phyloP scores from a whole-genome alignment of 805 yeast species.

The Starmerella sirachaensis region DNA sequence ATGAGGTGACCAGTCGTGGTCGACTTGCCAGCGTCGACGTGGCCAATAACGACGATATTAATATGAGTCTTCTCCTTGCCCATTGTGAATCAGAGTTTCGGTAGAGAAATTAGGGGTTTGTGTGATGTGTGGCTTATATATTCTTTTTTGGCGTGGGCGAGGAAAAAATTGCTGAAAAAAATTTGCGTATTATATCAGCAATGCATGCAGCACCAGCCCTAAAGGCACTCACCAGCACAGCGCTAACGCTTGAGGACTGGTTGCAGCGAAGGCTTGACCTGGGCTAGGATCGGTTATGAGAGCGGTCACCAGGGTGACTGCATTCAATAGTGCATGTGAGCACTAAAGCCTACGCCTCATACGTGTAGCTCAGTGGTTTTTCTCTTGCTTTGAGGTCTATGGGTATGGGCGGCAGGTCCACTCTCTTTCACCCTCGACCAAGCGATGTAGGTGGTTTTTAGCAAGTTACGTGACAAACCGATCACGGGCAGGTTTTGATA shows the following conservation, averaged over 20 bases:
- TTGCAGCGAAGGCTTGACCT: not conserved
- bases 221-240: slow-evolving; percentile 2
- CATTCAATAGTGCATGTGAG: no score
- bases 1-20: slow-evolving; percentile 99
- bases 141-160: slow-evolving; percentile 16
- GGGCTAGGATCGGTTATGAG: not conserved
- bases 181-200: slow-evolving; percentile 14
- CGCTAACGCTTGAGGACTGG: not conserved
- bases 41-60: slow-evolving; percentile 99
- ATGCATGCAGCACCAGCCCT: slow-evolving; percentile 18
- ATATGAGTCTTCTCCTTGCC: slow-evolving; percentile 96
- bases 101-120: slow-evolving; percentile 3
- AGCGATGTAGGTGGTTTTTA: no score
- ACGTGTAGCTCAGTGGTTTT: no score
- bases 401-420: no score
- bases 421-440: no score
- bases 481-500: no score
- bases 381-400: no score
- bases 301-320: no score
- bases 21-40: slow-evolving; percentile 99
- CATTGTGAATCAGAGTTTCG: slow-evolving; percentile 27
- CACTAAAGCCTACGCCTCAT: no score
- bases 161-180: slow-evolving; percentile 13
- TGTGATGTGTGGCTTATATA: slow-evolving; percentile 15
- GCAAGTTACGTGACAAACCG: no score